phyloP scores from a whole-genome alignment of 371 early-diverging fungal genomes.

The Rhizopus stolonifer region DNA sequence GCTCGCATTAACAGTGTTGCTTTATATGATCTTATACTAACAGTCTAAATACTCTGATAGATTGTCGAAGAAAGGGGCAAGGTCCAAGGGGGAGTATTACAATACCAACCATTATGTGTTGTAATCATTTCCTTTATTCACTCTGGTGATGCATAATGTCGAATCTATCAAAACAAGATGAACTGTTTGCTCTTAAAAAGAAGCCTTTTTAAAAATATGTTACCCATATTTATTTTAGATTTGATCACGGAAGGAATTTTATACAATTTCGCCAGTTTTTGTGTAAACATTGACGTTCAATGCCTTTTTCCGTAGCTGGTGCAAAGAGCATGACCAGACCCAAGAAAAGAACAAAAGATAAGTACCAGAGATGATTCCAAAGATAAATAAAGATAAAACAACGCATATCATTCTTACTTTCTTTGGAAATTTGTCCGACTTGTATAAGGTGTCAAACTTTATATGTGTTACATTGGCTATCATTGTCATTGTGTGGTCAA shows the following conservation, averaged over 20 bases:
- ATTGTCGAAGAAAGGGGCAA: not conserved
- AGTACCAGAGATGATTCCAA: slow-evolving; percentile 33
- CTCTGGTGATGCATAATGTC: not conserved
- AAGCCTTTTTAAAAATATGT: too few relatives aligned
- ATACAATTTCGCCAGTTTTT: not conserved
- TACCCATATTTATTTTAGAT: too few relatives aligned
- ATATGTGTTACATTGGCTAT: slow-evolving; percentile 29
- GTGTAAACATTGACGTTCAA: slow-evolving; percentile 9
- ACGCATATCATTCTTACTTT: slow-evolving; percentile 15
- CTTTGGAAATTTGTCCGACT: not conserved
- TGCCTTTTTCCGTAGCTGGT: slow-evolving; percentile 23
- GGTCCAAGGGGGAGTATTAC: too few relatives aligned
- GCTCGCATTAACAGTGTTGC: not conserved
- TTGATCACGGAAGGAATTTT: too few relatives aligned
- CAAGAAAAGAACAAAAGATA: slow-evolving; percentile 45
- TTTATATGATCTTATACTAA: not conserved
- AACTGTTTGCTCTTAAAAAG: too few relatives aligned
- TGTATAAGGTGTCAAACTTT: slow-evolving; percentile 17
- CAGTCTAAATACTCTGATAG: too few relatives aligned
- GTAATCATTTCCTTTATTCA: not conserved
- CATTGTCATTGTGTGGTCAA: slow-evolving; percentile 32
- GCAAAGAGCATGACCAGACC: slow-evolving; percentile 43
- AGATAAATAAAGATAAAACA: slow-evolving; percentile 11
- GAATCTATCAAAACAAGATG: slow-evolving; percentile 1
- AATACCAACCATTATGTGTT: too few relatives aligned